A percentile compares a stretch with the other conserved stretches of the same genome.
Conservation (phyloP, 1,284 basidiomycete species). For the Entoloma clypeatum region DNA sequence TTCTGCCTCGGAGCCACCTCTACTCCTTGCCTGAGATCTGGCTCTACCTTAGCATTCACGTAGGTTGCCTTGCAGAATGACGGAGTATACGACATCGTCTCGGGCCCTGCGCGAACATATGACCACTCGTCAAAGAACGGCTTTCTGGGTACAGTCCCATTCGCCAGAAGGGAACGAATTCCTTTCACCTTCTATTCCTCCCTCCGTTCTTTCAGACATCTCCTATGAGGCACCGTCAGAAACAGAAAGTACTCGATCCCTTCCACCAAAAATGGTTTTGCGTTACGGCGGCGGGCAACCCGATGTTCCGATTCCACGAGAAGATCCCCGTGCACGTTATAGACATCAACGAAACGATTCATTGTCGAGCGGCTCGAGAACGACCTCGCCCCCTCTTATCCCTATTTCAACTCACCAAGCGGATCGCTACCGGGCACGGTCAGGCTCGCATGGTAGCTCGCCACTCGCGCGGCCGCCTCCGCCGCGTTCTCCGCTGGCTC, state of each 20-base stretch:
- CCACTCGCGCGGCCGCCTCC: constrained; percentile 25
- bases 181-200: constrained; percentile 56
- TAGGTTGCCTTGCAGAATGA: constrained; percentile 44
- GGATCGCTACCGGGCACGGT: constrained; percentile 35
- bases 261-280: constrained; percentile 69
- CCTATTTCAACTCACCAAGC: constrained; percentile 12
- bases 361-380: no score
- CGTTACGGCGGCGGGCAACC: constrained; percentile 60
- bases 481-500: constrained; percentile 26
- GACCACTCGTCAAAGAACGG: constrained; percentile 54
- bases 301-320: constrained; percentile 54
- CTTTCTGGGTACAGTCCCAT: constrained; percentile 53
- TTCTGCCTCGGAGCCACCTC: constrained; percentile 12
- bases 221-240: constrained; percentile 56
- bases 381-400: constrained; percentile 15
- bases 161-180: constrained; percentile 36
- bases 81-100: constrained; percentile 60
- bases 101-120: constrained; percentile 54
- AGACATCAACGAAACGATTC: constrained; percentile 14
- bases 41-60: constrained; percentile 7
- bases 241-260: constrained; percentile 57
- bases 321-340: constrained; percentile 15
- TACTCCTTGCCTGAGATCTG: constrained; percentile 11
- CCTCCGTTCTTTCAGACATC: constrained; percentile 48
- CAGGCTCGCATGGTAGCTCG: constrained; percentile 34